Conservation (phyloP, 2,329 filamentous ascomycete species). For the Aureobasidium sp. region DNA sequence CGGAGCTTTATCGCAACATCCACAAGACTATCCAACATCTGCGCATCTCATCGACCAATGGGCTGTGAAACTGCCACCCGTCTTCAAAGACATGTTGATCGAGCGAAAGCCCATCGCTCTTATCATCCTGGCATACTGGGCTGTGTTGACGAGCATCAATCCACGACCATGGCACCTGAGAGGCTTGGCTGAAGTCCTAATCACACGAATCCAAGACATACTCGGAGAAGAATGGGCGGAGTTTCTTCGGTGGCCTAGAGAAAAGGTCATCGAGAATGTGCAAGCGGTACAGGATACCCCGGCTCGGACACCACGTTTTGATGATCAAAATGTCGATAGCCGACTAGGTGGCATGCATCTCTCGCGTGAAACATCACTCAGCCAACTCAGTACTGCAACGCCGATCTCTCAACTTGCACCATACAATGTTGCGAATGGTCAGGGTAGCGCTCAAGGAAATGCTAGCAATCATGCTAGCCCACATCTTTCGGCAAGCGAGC, state of each 20-base stretch:
- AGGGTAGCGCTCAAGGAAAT: neutral
- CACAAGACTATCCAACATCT: neutral
- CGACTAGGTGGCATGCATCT: neutral
- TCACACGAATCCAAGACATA: neutral
- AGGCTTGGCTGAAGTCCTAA: neutral
- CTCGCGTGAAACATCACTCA: neutral
- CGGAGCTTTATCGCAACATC: neutral
- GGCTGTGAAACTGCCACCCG: neutral
- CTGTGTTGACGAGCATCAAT: neutral
- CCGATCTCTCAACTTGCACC: neutral
- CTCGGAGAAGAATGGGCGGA: slow-evolving; percentile 7
- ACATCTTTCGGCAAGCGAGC: neutral
- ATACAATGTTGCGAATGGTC: neutral
- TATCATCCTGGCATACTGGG: slow-evolving; percentile 13
- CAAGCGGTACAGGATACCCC: neutral
- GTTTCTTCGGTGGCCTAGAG: slow-evolving; percentile 8
- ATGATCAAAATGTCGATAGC: neutral
- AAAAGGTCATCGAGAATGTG: neutral
- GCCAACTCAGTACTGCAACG: neutral
- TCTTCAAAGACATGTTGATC: slow-evolving; percentile 4
- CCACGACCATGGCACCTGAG: slow-evolving; percentile 3
- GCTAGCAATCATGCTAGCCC: neutral
- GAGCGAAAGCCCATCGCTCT: slow-evolving; percentile 6
- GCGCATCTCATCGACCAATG: neutral
- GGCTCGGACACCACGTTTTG: neutral